Percentiles rank a stretch among this genome's conserved stretches.
phyloP scores from a whole-genome alignment of 2,329 filamentous ascomycete species.

The Clonostachys sp. region DNA sequence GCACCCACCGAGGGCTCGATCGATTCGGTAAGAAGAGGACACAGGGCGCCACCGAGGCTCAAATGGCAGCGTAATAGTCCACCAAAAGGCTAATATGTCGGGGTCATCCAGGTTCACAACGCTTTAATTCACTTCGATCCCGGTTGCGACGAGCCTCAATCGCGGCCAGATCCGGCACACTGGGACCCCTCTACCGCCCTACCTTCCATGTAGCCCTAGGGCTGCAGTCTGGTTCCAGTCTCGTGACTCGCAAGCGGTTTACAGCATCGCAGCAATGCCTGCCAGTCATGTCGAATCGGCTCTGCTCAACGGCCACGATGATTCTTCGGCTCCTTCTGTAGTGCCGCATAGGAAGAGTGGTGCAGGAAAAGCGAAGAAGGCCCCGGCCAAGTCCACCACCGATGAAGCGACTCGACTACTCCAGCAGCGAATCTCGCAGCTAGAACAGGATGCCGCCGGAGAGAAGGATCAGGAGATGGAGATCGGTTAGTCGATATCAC shows the following conservation, averaged over 20 bases:
- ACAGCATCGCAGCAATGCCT: conserved; percentile 22
- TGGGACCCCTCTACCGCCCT: conserved; percentile 4
- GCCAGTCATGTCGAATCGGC: conserved; percentile 33
- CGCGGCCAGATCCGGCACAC: neutral
- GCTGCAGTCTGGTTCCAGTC: neutral
- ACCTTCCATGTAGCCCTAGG: conserved; percentile 6
- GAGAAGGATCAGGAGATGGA: conserved; percentile 95
- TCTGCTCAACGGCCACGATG: conserved; percentile 34
- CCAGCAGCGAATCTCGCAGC: conserved; percentile 87
- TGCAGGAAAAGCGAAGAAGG: conserved; percentile 73
- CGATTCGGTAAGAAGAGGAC: too few relatives aligned
- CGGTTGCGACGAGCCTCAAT: neutral
- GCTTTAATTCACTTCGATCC: neutral
- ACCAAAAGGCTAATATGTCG: too few relatives aligned
- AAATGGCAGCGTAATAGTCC: too few relatives aligned
- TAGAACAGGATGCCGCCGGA: conserved; percentile 88
- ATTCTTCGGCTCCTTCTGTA: conserved; percentile 27
- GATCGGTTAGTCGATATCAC: conserved; percentile 67
- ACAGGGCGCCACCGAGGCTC: too few relatives aligned
- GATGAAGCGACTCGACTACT: conserved; percentile 84
- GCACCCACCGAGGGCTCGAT: too few relatives aligned
- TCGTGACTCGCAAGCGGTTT: too few relatives aligned
- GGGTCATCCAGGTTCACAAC: too few relatives aligned
- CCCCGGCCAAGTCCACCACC: conserved; percentile 47
- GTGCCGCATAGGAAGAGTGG: conserved; percentile 60